Base-by-base conservation (phyloP, 2,329 filamentous ascomycete genomes). In the Fusarium nelsonii region DNA sequence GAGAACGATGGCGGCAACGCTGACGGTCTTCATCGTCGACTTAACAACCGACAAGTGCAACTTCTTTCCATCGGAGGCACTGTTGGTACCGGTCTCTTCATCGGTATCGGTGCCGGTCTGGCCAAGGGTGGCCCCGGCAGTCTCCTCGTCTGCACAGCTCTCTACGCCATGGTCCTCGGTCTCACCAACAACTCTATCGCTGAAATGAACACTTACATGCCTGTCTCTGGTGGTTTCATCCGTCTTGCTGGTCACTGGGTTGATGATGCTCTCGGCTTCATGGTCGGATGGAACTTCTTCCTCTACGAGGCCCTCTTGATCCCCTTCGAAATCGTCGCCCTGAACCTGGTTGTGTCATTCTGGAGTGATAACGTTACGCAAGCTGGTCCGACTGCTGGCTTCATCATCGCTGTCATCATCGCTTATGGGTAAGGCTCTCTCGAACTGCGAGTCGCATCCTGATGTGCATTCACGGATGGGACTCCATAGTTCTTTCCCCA, bases 271-370 rank as follows among this genome's bases (percentile, higher is more conserved):
- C 51, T 71, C 0, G 69, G 69, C 15, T 71, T 71, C 34, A 74
- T 76, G 70, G 70, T 73, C 6, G 75, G 75, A 2, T 78, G 74
- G 74, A 78, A 78, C 68, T 78, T 75, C 62, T 78, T 78, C 62
- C 62, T 77, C 41, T 78, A 76, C 20, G 76, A 78, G 61, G 76
- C 76, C 12, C 63, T 77, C 12, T 53, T 77, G 36, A 77, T 78
- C 20, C 76, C 76, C 5, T 78, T 78, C 58, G 76, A 78, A 65
- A 77, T 78, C 30, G 66, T 75, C 3, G 76, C 76, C 3, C 28
- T 77, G 7, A 76, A 75, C 45, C 58, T 78, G 3, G 75, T 82
- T 41, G 75, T 83, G 0, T 73, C 73, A 10, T 75, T 74, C 28
- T 75, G 73, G 73, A 60, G 33, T 36, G 49, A 63, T 7, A 70